These are phyloP conservation scores for Candida loeiensis DNA, from an alignment of 805 yeast species.

Conservation along the genomic window DNA sequence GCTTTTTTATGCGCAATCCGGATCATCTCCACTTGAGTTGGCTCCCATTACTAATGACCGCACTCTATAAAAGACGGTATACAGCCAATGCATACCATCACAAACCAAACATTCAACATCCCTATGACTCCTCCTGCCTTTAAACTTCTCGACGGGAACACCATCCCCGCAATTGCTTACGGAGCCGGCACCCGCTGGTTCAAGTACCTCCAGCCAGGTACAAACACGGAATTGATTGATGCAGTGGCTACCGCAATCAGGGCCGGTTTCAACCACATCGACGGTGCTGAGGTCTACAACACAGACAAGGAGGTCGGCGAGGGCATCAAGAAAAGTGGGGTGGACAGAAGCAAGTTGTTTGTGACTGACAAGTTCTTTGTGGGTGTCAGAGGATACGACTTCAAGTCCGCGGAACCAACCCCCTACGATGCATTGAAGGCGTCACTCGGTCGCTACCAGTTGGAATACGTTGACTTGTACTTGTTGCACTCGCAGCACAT, in stretches of 20 bases:
- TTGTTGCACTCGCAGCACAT: constrained; percentile 47
- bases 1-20: too few species aligned
- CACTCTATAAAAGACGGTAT: too few species aligned
- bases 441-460: constrained; percentile 35
- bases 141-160: constrained; percentile 28
- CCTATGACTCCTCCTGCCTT: constrained; percentile 13
- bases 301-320: constrained; percentile 59
- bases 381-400: constrained; percentile 17
- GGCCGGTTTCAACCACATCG: constrained; percentile 56
- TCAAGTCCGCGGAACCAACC: constrained; percentile 9
- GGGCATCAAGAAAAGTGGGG: constrained; percentile 34
- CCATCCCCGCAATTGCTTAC: constrained; percentile 43
- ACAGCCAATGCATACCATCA: too few species aligned
- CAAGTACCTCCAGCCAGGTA: constrained; percentile 21
- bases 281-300: constrained; percentile 63
- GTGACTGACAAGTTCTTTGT: constrained; percentile 60
- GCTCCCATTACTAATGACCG: too few species aligned
- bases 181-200: constrained; percentile 46
- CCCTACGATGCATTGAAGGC: constrained; percentile 42
- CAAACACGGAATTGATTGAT: constrained; percentile 35
- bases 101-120: too few species aligned
- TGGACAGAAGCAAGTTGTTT: constrained; percentile 44
- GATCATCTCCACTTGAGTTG: too few species aligned
- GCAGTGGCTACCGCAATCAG: constrained; percentile 46
- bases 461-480: constrained; percentile 52